Evolutionary conservation across 768 basidiomycete genomes (phyloP), one percentile per base, ranked within the genome.

Genomic region (Tulasnella sp.): DNA sequence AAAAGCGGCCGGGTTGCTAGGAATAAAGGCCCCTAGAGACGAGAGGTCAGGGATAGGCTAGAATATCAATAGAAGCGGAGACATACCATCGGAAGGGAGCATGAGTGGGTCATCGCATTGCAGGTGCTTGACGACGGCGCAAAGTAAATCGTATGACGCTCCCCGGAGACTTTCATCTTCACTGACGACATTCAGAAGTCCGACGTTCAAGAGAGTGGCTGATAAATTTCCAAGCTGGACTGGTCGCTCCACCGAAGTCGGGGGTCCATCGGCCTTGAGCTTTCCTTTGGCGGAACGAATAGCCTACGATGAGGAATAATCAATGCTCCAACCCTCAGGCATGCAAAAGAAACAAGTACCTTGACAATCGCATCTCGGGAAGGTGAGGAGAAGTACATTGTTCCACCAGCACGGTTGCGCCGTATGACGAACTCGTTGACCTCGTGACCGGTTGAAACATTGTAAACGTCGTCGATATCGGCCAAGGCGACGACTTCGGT

Each of bases 391-490:
- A 94, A 94, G 81, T 93, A 94, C 55, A 92, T 85, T 0, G 92
- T 93, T 11, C 88, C 86, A 5, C 90, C 91, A 79, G 93, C 91
- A 79, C 88, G 87, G 78, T 88, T 89, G 69, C 91, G 88, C 67
- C 94, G 88, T 79, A 95, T 90, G 79, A 94, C 92, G 81, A 96
- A 95, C 82, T 95, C 93, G 76, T 91, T 82, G 77, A 78, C 79
- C 74, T 95, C 93, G 20, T 90, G 88, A 9, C 92, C 92, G 20
- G 91, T 92, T 2, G 91, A 89, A 29, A 95, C 90, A 69, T 92
- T 92, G 84, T 94, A 93, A 0, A 94, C 89, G 81, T 98, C 95
- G 84, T 93, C 94, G 80, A 98, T 88, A 79, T 96, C 95, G 4
- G 88, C 84, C 35, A 96, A 84, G 7, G 90, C 88, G 75, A 96